Conservation (phyloP, 2,329 filamentous ascomycete species). For the Beauveria pseudobassiana region DNA sequence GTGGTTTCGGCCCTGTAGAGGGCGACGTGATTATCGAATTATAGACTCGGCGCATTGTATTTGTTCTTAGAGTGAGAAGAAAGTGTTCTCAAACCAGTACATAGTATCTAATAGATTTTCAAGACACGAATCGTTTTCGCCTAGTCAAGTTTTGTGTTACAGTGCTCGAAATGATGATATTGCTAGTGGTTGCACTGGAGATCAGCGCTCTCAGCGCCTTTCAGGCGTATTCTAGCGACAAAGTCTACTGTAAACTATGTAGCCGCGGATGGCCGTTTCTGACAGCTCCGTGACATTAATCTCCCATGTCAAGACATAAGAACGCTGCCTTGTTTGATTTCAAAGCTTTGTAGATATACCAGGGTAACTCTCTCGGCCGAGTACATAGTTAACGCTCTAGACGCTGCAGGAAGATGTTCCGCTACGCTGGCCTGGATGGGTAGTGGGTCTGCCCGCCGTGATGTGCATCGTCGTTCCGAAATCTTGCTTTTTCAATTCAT, state of each 20-base stretch:
- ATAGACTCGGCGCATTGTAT: neutral
- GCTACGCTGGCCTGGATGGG: neutral
- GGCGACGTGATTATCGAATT: neutral
- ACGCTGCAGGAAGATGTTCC: neutral
- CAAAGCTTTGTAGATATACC: neutral
- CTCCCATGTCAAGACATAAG: no score
- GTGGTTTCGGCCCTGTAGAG: constrained; percentile 20
- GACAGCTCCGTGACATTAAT: neutral
- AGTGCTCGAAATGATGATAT: no score
- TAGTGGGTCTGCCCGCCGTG: neutral
- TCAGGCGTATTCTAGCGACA: neutral
- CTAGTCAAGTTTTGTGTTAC: neutral
- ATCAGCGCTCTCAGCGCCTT: neutral
- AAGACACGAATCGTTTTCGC: neutral
- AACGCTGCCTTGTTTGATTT: no score
- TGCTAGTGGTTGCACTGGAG: no score
- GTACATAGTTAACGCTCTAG: neutral
- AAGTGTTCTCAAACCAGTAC: neutral
- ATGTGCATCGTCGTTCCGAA: neutral
- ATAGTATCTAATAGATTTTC: neutral
- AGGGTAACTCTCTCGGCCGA: neutral
- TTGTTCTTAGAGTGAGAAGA: no score
- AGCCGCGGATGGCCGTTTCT: neutral
- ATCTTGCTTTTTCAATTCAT: neutral
- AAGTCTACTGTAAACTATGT: neutral